These are phyloP conservation scores for Tuber aestivum DNA, from an alignment of 495 filamentous ascomycete genomes.

Conservation along the genomic window DNA sequence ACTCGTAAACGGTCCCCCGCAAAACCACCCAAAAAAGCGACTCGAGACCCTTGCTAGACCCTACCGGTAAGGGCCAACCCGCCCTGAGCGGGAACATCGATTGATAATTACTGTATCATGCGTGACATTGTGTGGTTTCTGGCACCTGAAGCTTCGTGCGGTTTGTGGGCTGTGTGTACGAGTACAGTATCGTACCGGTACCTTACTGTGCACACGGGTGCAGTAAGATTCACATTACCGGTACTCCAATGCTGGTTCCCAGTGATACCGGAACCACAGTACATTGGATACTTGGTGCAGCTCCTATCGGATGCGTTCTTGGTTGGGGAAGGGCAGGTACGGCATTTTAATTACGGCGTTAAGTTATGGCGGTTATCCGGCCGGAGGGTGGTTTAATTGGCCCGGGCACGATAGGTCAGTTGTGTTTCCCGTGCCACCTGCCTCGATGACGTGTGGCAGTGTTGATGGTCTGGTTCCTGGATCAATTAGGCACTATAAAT, in stretches of 20 bases:
- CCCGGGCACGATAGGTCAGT: too few relatives aligned
- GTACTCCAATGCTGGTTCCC: background rate
- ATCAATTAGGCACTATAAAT: background rate
- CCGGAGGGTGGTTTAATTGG: background rate
- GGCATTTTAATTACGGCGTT: background rate
- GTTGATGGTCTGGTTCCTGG: background rate
- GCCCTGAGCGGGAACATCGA: background rate
- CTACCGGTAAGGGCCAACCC: too few relatives aligned
- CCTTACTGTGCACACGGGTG: background rate
- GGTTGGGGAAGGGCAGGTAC: background rate
- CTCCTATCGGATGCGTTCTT: background rate
- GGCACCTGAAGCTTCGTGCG: background rate
- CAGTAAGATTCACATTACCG: background rate
- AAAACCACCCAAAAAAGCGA: background rate
- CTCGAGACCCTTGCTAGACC: too few relatives aligned
- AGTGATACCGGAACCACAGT: background rate
- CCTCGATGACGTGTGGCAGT: slow-evolving; percentile 2
- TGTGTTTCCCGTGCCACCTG: background rate
- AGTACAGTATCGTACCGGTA: too few relatives aligned
- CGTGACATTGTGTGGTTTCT: background rate
- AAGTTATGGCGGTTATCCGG: background rate
- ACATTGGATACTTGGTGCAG: background rate
- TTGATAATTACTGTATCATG: background rate
- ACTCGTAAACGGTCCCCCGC: background rate
- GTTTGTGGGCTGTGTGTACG: background rate